phyloP scores from a whole-genome alignment of 2,329 filamentous ascomycete genomes.

The Monilinia aucupariae region DNA sequence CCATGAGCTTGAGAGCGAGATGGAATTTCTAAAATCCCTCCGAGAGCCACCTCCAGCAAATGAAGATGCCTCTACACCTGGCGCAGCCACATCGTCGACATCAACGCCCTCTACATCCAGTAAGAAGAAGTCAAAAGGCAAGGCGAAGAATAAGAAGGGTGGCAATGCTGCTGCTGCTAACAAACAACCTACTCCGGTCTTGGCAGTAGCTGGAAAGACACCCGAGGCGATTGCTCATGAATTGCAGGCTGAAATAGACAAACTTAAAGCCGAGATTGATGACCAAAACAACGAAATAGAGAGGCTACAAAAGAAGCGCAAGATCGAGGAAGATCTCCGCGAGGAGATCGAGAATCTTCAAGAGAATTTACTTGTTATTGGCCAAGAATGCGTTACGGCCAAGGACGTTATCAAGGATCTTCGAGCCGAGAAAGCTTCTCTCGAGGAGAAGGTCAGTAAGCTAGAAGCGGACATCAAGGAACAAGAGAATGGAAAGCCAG shows the following conservation, averaged over 20 bases:
- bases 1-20: constrained; percentile 23
- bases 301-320: constrained; percentile 61
- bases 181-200: constrained; percentile 27
- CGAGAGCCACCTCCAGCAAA: constrained; percentile 17
- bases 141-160: constrained; percentile 79
- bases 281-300: constrained; percentile 61
- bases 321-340: constrained; percentile 69
- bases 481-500: constrained; percentile 45
- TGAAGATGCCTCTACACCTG: constrained; percentile 26
- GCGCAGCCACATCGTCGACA: constrained; percentile 40
- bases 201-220: constrained; percentile 21
- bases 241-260: constrained; percentile 30
- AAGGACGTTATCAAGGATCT: constrained; percentile 72
- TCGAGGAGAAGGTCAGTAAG: constrained; percentile 59
- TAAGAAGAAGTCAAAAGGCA: constrained; percentile 66
- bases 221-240: constrained; percentile 18
- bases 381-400: constrained; percentile 77
- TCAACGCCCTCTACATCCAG: constrained; percentile 39
- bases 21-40: constrained; percentile 17
- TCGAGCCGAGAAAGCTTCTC: constrained; percentile 58
- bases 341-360: constrained; percentile 83
- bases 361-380: constrained; percentile 72
- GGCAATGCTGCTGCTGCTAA: constrained; percentile 30
- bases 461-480: constrained; percentile 72
- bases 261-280: constrained; percentile 23